Base-by-base conservation (phyloP, 139 green algal species). In the Chlamydomonas schloesseri region DNA sequence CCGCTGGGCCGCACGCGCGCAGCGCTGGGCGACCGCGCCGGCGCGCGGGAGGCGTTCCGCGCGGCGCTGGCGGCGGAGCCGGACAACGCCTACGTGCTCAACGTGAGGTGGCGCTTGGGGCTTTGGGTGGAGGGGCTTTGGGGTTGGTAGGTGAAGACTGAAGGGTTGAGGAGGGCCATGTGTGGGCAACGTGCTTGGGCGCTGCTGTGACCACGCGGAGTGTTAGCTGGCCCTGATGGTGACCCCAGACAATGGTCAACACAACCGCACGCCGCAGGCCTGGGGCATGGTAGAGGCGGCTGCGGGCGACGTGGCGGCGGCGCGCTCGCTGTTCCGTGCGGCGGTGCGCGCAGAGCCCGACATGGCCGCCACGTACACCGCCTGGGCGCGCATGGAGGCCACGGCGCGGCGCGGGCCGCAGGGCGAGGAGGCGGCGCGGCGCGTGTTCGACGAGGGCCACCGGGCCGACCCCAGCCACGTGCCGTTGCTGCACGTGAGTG, bases 271-370 rank as follows among this genome's bases (percentile, higher is more conserved):
- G 9, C 42, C 81, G 65, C 88, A 95, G 87, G 89, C 93, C 28
- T 97, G 94, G 94, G 94, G 76, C 18, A 26, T 92, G 47, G 70
- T 91, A 31, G 94, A 97, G 75, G 81, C 80, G 1, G 70, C 75
- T 0, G 57, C 46, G 11, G 93, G 93, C 10, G 81, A 94, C 57
- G 14, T 33, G 46, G 60, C 84, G 18, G 78, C 73, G 1, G 91
- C 91, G 0, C 74, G 92, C 21, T 23, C 55, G 15, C 67, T 91
- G 20, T 92, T 93, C 62, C 64, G 76, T 13, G 68, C 68, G 4
- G 91, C 91, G 15, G 42, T 88, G 0, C 42, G 68, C 10, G 81
- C 69, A 2, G 82, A 89, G 23, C 84, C 88, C 31, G 33, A 42
- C 2, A 80, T 80, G 67, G 68, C 71, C 6, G 42, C 75, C 74